These are phyloP conservation scores for Aspergillus ibericus DNA, from an alignment of 2,329 filamentous ascomycete species.

Conservation along the genomic window DNA sequence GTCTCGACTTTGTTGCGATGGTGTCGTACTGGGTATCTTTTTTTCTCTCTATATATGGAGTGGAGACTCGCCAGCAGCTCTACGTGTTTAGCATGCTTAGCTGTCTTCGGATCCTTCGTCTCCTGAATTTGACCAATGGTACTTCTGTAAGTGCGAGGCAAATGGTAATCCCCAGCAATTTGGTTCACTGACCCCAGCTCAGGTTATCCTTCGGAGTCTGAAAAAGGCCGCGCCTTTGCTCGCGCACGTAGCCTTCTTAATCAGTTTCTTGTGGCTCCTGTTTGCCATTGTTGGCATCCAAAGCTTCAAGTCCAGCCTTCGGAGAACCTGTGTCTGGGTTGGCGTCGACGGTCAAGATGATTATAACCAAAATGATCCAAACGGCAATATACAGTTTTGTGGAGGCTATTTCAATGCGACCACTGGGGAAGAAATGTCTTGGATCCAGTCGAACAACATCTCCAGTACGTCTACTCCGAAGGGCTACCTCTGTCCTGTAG, in stretches of 20 bases:
- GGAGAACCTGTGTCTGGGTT: slow-evolving; percentile 75
- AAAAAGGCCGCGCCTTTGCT: slow-evolving; percentile 93
- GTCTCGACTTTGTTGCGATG: slow-evolving; percentile 90
- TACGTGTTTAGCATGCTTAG: slow-evolving; percentile 97
- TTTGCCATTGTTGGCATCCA: slow-evolving; percentile 97
- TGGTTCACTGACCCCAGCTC: slow-evolving; percentile 18
- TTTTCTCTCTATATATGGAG: slow-evolving; percentile 64
- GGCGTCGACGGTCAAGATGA: slow-evolving; percentile 54
- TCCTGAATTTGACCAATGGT: slow-evolving; percentile 89
- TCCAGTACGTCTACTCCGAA: slow-evolving; percentile 58
- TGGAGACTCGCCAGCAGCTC: slow-evolving; percentile 70
- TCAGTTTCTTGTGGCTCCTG: slow-evolving; percentile 95
- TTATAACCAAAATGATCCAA: slow-evolving; percentile 49
- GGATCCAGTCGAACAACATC: slow-evolving; percentile 63
- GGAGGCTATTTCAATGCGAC: slow-evolving; percentile 72
- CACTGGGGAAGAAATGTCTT: slow-evolving; percentile 62
- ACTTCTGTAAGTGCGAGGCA: slow-evolving; percentile 67
- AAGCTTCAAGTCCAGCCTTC: slow-evolving; percentile 84
- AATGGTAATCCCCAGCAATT: background rate
- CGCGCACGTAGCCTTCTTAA: slow-evolving; percentile 88
- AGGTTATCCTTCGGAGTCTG: slow-evolving; percentile 90
- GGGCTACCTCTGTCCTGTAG: slow-evolving; percentile 81
- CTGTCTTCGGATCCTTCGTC: slow-evolving; percentile 84
- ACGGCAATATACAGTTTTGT: slow-evolving; percentile 73
- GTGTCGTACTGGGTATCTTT: slow-evolving; percentile 96